phyloP scores from a whole-genome alignment of 1,139 yeast species.

The Arxiozyma slooffiae region DNA sequence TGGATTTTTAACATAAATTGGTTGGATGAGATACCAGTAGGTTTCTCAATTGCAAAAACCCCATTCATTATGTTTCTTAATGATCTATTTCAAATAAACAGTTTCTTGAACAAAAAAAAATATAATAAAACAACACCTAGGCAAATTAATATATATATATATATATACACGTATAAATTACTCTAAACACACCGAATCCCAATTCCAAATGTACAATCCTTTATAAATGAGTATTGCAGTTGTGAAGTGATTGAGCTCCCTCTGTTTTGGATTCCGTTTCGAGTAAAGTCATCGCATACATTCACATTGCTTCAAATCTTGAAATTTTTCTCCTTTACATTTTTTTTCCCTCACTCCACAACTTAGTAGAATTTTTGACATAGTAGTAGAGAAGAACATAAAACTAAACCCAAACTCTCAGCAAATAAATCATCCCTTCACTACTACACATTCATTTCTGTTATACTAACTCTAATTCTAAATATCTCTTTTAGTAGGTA shows the following conservation, averaged over 20 bases:
- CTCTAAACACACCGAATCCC: no score
- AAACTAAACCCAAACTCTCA: not conserved
- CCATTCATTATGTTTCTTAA: slow-evolving; percentile 51
- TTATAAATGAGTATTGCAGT: no score
- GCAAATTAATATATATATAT: no score
- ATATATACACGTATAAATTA: no score
- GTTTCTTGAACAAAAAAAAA: no score
- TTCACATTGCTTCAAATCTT: not conserved
- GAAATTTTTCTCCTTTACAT: not conserved
- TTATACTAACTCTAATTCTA: not conserved
- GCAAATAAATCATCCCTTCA: not conserved
- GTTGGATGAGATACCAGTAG: slow-evolving; percentile 75
- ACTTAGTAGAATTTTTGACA: not conserved
- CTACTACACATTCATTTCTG: not conserved
- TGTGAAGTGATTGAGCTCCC: not conserved
- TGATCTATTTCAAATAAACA: no score
- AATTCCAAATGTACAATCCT: no score
- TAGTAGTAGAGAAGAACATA: not conserved
- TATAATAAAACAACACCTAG: no score
- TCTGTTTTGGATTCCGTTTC: not conserved
- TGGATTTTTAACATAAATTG: slow-evolving; percentile 61
- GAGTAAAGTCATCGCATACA: not conserved
- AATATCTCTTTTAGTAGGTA: not conserved
- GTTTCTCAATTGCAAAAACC: slow-evolving; percentile 86
- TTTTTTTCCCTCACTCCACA: not conserved